These are phyloP conservation scores for Colletotrichum magnum DNA, from an alignment of 2,329 filamentous ascomycete genomes.

Conservation along the genomic window DNA sequence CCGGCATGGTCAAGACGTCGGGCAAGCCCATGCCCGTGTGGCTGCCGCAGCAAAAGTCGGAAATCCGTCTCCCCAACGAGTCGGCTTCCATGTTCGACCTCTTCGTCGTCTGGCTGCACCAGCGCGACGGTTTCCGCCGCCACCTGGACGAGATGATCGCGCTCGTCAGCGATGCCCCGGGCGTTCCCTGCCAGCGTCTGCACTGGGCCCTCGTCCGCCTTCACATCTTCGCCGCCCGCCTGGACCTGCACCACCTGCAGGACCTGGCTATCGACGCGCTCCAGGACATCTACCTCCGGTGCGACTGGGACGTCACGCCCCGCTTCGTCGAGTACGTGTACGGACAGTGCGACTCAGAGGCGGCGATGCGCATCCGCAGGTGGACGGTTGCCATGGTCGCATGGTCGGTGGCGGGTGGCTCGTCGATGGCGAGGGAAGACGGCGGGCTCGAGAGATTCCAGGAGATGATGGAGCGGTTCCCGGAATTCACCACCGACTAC, in stretches of 20 bases:
- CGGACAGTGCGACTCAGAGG: constrained; percentile 63
- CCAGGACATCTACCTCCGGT: constrained; percentile 71
- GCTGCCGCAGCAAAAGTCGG: constrained; percentile 46
- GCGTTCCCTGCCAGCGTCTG: constrained; percentile 45
- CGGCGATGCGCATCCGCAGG: constrained; percentile 67
- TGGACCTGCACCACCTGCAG: constrained; percentile 65
- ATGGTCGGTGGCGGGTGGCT: constrained; percentile 63
- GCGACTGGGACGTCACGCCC: constrained; percentile 71
- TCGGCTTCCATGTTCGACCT: constrained; percentile 67
- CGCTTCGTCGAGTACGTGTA: constrained; percentile 67
- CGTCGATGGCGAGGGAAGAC: constrained; percentile 43
- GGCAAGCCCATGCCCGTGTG: constrained; percentile 52
- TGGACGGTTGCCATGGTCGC: constrained; percentile 74
- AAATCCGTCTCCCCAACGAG: constrained; percentile 59
- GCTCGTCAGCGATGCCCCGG: constrained; percentile 42
- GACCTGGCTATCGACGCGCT: constrained; percentile 71
- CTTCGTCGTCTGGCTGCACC: constrained; percentile 67
- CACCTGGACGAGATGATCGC: constrained; percentile 59
- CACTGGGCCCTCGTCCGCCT: constrained; percentile 71
- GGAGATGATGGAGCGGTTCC: constrained; percentile 58
- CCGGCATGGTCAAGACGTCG: constrained; percentile 41
- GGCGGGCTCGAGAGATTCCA: constrained; percentile 52
- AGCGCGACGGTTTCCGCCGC: constrained; percentile 54
- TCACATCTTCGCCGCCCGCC: constrained; percentile 69
- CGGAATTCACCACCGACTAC: constrained; percentile 66